Evolutionary conservation across 805 yeast species (phyloP), one percentile per base, ranked within the genome.

Genomic region (Wickerhamiella alocasiicola): DNA sequence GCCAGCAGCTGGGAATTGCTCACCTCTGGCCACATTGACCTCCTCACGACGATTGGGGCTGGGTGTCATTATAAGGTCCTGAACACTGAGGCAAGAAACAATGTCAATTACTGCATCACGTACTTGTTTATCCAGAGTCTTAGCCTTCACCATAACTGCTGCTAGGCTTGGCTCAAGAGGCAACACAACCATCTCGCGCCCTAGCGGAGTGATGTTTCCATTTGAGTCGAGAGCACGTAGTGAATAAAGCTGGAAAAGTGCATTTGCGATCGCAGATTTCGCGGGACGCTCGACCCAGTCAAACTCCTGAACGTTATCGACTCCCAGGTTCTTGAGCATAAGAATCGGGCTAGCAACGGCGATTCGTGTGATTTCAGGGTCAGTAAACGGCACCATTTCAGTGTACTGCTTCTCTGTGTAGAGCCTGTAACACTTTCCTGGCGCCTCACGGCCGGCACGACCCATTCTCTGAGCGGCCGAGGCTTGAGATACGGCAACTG

Each of bases 401-500:
- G 41, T 31, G 51, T 72, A 88, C 44, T 81, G 78, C 1, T 63
- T 56, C 51, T 88, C 97, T 36, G 81, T 76, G 57, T 79, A 91
- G 27, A 91, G 62, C 44, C 97, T 64, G 60, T 68, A 91, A 32
- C 91, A 82, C 57, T 88, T 88, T 31, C 99, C 99, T 23, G 80
- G 74, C 13, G 76, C 70, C 62, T 91, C 97, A 74, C 99, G 83
- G 46, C 99, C 99, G n/a, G 99, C 97, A 68, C 99, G 81, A 58
- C 99, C 99, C 34, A 87, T 76, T 61, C 99, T 68, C 64, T 91
- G 99, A 26, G 81, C 73, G 0, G 97, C 98, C 29, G 94, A 81
- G 0, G 97, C 94, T 53, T 81, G 83, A 0, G 97, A 85, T 17
- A 91, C 78, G 1, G 98, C 91, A 0, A 91, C 84, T 0, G 95